Conservation (phyloP, 257 asterid genomes). For the Parsonsia alboflavescens region DNA sequence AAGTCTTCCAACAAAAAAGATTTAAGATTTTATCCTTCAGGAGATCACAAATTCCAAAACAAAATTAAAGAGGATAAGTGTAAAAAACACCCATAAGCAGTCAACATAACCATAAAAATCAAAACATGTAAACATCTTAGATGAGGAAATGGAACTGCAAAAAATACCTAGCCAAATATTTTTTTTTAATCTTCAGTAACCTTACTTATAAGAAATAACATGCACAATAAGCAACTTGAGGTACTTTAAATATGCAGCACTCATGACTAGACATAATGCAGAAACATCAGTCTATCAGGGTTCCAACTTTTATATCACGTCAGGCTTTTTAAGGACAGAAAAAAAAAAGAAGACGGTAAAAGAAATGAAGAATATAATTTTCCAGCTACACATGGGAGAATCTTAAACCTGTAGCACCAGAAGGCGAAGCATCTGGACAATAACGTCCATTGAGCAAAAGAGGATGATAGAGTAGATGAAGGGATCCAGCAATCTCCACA, state of each 20-base stretch:
- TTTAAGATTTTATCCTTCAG: neutral
- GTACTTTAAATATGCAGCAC: neutral
- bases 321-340: constrained; percentile 1
- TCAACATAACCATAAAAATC: neutral
- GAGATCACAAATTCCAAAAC: neutral
- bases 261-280: neutral
- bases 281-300: neutral
- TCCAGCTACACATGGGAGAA: constrained; percentile 10
- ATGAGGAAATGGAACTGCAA: neutral
- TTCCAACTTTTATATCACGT: neutral
- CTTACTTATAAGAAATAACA: neutral
- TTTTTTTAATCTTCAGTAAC: neutral
- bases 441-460: constrained; percentile 83
- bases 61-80: no score
- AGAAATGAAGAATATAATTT: neutral
- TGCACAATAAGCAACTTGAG: neutral
- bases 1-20: neutral
- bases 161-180: neutral
- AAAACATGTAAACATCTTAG: neutral
- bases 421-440: constrained; percentile 97
- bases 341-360: constrained; percentile 7
- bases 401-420: constrained; percentile 80
- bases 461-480: constrained; percentile 95
- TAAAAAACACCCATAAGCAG: neutral
- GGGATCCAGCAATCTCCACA: constrained; percentile 72